Evolutionary conservation across 768 basidiomycete species (phyloP).

Genomic region (Mycena belliarum): DNA sequence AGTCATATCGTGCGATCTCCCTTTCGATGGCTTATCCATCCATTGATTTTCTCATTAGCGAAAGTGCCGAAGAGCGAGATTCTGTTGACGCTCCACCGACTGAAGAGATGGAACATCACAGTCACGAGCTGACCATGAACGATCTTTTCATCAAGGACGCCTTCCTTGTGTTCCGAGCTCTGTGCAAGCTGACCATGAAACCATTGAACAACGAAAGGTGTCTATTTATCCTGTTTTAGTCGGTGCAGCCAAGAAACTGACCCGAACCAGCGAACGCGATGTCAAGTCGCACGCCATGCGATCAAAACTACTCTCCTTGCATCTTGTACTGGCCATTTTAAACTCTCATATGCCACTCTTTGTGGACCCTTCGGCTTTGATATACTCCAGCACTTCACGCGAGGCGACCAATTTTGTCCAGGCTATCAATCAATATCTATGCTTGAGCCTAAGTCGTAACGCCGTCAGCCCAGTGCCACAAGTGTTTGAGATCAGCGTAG

Average conservation of each 20-base stretch:
- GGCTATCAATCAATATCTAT: constrained; percentile 95
- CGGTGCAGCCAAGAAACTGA: constrained; percentile 12
- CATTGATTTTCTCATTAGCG: constrained; percentile 24
- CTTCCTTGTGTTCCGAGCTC: constrained; percentile 93
- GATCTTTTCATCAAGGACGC: constrained; percentile 97
- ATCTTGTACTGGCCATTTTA: constrained; percentile 89
- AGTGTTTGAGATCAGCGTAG: constrained; percentile 97
- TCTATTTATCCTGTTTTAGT: constrained; percentile 1
- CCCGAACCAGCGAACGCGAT: constrained; percentile 78
- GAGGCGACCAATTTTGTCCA: constrained; percentile 91
- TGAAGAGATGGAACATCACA: constrained; percentile 29
- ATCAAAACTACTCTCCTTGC: constrained; percentile 90
- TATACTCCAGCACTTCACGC: constrained; percentile 86
- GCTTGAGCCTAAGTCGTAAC: constrained; percentile 89
- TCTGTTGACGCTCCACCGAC: constrained; percentile 35
- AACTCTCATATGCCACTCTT: constrained; percentile 91
- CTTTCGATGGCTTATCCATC: neutral
- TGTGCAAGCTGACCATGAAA: constrained; percentile 99
- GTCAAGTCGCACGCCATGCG: constrained; percentile 96
- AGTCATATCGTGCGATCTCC: constrained; percentile 1
- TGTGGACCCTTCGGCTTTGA: constrained; percentile 84
- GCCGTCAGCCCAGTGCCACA: constrained; percentile 94
- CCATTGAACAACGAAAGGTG: constrained; percentile 92
- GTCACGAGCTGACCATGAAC: constrained; percentile 62
- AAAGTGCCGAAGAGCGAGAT: constrained; percentile 37